Evolutionary conservation across 2,329 filamentous ascomycete genomes (phyloP), one percentile per base, ranked within the genome.

Genomic region (Botrytis pseudocinerea): DNA sequence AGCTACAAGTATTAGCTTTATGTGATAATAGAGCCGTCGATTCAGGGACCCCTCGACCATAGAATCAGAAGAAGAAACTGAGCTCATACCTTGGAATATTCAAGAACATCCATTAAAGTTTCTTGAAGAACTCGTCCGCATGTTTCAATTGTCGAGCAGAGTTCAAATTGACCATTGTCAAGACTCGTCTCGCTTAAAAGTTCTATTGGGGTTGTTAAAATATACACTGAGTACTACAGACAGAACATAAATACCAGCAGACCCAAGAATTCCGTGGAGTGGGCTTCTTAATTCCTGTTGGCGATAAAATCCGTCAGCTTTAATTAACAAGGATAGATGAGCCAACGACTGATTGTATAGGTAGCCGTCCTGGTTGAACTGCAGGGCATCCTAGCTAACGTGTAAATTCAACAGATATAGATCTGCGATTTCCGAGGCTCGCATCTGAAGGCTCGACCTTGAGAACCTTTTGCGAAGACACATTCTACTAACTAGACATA

Each of bases 181-280:
- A 70, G 59, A 42, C 38, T 38, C 9, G 73, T 73, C 69, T 0
- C 59, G 16, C 63, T 69, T 18, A 74, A 60, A n/a, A 74, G 70
- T 35, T 73, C 72, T 73, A 25, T 65, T 7, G 3, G 22, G 51
- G 2, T 60, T 22, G 35, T 62, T 62, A 71, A 42, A 51, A 73
- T 22, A 28, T 18, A 35, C 40, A 14, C 25, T 40, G 14, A 57
- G 10, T 14, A 10, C 28, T 57, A 35, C 18, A 44, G 40, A 2
- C 35, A 57, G 18, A 25, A 69, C 9, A 44, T 57, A 69, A 25
- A 57, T 72, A 72, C 88, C 86, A 3, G 83, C 82, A 61, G 82
- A 87, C 0, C 86, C 84, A 0, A 90, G 80, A 42, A 90, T 85
- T 2, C 88, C 88, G 62, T 90, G 88, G 0, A 90, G 81, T 0